Evolutionary conservation across 139 green algal genomes (phyloP), one percentile per base, ranked within the genome.

Genomic region (Picochlorum sp.): DNA sequence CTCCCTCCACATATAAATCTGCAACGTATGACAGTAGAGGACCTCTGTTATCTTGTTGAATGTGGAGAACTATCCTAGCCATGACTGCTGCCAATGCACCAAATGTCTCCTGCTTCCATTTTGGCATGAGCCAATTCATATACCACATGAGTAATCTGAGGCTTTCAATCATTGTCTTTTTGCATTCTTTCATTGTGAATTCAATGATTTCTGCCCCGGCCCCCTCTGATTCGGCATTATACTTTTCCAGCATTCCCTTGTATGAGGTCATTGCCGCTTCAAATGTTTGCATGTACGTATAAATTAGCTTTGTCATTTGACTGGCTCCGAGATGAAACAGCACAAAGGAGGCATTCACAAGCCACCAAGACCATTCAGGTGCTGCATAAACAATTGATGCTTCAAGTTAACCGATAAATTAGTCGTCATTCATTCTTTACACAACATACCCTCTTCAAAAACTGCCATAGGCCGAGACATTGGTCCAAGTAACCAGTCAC

Each of bases 271-370:
- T 50, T 10, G 63, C 51, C 0, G 30, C 45, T 30, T 73, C 68
- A 54, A 74, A 61, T 30, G 31, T 65, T 31, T 79, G 49, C 67
- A 76, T 47, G 59, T 75, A 73, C 15, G 58, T 50, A 0, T 65
- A 52, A 51, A 50, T 62, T 24, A 30, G 34, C 5, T 68, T 57
- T 60, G 86, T 73, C 31, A 58, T 70, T 10, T 62, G 45, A 4
- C 66, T 79, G 21, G 85, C 71, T 26, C 81, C 77, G 61, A 92
- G 49, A 59, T 81, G 69, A 76, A 92, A 94, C 65, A 95, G 71
- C 56, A 86, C 57, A 50, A 94, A 54, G 26, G 83, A 65, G 9
- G 65, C 56, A 60, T 91, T 71, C 15, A 89, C 38, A 67, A 95
- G 75, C 72, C 81, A 77, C 50, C 65, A 55, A 31, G 64, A 47